Base-by-base conservation (phyloP, 768 basidiomycete genomes). In the Fistulinella prunicolor region DNA sequence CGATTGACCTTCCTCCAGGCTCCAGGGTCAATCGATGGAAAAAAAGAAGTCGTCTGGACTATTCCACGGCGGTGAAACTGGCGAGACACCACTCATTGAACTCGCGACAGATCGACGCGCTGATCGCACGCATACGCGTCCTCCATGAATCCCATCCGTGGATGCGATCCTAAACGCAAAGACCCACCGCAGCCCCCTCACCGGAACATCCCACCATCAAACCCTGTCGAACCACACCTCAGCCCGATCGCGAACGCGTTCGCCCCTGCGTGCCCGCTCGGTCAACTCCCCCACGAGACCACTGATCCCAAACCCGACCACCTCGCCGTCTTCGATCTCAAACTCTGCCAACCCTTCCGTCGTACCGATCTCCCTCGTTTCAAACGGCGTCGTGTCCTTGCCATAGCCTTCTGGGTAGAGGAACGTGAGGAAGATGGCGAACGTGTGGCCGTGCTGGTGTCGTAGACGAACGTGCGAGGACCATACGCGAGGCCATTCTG, bases 321-420 rank as follows among this genome's bases (percentile, higher is more conserved):
- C 61, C 37, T 53, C 19, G 9, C 60, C 66, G 1, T 58, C 58
- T 34, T 62, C 50, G 0, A 66, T 28, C 13, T 62, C 53, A 28
- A 71, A 67, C 16, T 57, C 58, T 1, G 51, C 61, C 9, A 38
- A 16, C 9, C 28, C 51, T 5, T 48, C 17, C 1, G 48, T 29
- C 0, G 41, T 39, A 8, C 44, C 50, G 2, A 56, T 17, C 24
- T 42, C 44, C 19, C 13, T 17, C 22, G 45, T 59, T 19, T 66
- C 64, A 17, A 64, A 74, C 9, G 72, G 69, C 6, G 58, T 68
- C 21, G 28, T 42, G 38, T 74, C 65, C 19, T 50, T 57, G 13
- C 75, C 73, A 40, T 69, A 74, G 5, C 74, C 73, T 0, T 65
- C 21, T 1, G 71, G 67, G 51, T 68, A 74, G 3, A 73, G 55